Conservation (phyloP, 371 early-diverging fungal genomes). For the Mortierella sp. region DNA sequence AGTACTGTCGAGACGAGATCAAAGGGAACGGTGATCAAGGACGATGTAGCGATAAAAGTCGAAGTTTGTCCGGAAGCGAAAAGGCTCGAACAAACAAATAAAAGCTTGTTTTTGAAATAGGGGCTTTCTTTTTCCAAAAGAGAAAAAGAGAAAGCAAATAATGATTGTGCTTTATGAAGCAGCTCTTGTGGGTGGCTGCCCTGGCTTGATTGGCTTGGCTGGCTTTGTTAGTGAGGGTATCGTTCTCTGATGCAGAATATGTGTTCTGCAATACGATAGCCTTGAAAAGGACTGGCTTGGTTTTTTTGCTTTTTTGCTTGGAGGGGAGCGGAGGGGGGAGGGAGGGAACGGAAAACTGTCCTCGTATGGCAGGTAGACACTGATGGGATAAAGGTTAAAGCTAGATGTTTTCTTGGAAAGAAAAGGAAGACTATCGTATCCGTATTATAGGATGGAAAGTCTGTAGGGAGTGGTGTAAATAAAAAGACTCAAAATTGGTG, state of each 20-base stretch:
- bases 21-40: conserved; percentile 8
- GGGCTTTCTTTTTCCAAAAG: conserved; percentile 4
- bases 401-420: conserved; percentile 21
- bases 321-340: conserved; percentile 20
- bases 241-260: neutral
- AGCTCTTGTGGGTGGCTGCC: neutral
- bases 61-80: conserved; percentile 23
- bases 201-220: conserved; percentile 1
- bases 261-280: conserved; percentile 1
- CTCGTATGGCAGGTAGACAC: conserved; percentile 30
- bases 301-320: neutral
- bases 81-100: conserved; percentile 32
- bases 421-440: conserved; percentile 46
- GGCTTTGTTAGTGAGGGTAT: conserved; percentile 4
- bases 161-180: conserved; percentile 2
- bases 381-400: conserved; percentile 10
- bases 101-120: neutral
- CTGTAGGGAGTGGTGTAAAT: neutral
- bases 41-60: conserved; percentile 8
- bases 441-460: conserved; percentile 50
- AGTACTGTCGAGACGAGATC: conserved; percentile 27
- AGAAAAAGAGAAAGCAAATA: conserved; percentile 6
- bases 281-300: conserved; percentile 4
- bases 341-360: conserved; percentile 15
- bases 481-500: neutral